phyloP scores from a whole-genome alignment of 805 yeast species.

The Suhomyces faveliae region DNA sequence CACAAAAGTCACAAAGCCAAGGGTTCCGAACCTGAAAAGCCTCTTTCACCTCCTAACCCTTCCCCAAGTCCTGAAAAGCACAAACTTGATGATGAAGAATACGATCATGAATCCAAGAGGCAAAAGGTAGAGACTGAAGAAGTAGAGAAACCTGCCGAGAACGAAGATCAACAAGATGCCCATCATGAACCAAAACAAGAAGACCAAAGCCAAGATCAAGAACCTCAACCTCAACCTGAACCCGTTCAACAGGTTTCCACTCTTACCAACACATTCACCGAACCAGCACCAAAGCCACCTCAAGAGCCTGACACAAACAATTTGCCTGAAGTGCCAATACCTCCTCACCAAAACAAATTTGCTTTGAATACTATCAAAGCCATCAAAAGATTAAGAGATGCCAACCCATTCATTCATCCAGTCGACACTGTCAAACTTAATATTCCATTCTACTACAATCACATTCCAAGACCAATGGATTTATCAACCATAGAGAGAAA shows the following conservation, averaged over 20 bases:
- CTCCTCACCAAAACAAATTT: constrained; percentile 80
- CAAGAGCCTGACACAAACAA: constrained; percentile 71
- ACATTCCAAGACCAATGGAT: constrained; percentile 88
- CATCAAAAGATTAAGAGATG: constrained; percentile 86
- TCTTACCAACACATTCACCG: constrained; percentile 15
- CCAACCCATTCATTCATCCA: constrained; percentile 84
- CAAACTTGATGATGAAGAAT: constrained; percentile 27
- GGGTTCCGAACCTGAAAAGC: constrained; percentile 30
- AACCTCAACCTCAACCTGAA: background rate
- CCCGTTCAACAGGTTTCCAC: constrained; percentile 10
- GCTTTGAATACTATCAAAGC: constrained; percentile 79
- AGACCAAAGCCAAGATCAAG: background rate
- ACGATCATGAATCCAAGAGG: constrained; percentile 18
- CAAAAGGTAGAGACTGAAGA: constrained; percentile 22
- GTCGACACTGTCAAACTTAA: constrained; percentile 87
- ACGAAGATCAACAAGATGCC: constrained; percentile 8
- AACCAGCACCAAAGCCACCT: constrained; percentile 76
- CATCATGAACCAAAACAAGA: constrained; percentile 9
- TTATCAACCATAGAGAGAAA: constrained; percentile 86
- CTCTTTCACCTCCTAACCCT: constrained; percentile 46
- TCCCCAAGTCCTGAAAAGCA: constrained; percentile 43
- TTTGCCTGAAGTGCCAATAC: constrained; percentile 65
- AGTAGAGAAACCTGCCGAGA: constrained; percentile 18
- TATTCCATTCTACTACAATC: constrained; percentile 86
- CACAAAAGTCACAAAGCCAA: constrained; percentile 5